Evolutionary conservation across 148 eudicot species (phyloP).

Genomic region (Simmondsia chinensis): DNA sequence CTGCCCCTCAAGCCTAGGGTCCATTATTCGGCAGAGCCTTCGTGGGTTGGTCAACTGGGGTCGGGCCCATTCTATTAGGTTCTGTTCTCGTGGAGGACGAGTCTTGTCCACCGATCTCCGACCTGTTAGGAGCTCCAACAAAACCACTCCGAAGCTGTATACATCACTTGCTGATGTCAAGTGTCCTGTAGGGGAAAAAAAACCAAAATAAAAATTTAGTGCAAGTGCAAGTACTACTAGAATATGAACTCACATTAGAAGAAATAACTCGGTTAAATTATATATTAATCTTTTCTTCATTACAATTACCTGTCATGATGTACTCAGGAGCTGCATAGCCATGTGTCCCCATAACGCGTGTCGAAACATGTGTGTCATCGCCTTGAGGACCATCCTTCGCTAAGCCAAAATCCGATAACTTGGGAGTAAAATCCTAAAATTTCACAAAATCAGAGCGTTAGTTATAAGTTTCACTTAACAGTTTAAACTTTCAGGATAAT

Average conservation of each 20-base stretch:
- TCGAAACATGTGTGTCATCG: slow-evolving; percentile 72
- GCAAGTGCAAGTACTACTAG: too few relatives aligned
- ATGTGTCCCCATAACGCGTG: slow-evolving; percentile 79
- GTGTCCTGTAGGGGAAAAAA: too few relatives aligned
- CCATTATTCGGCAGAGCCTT: slow-evolving; percentile 28
- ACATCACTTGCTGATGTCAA: slow-evolving; percentile 52
- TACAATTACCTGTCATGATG: slow-evolving; percentile 75
- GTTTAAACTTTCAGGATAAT: too few relatives aligned
- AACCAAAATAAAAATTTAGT: too few relatives aligned
- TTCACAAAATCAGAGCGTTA: neutral
- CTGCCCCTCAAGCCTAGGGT: slow-evolving; percentile 44
- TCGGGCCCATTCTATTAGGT: slow-evolving; percentile 37
- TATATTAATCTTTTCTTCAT: too few relatives aligned
- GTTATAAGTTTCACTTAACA: too few relatives aligned
- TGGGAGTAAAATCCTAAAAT: slow-evolving; percentile 60
- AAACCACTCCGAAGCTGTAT: slow-evolving; percentile 50
- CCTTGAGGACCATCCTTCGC: slow-evolving; percentile 89
- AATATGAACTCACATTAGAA: too few relatives aligned
- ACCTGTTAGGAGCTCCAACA: slow-evolving; percentile 41
- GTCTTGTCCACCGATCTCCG: slow-evolving; percentile 35
- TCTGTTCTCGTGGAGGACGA: slow-evolving; percentile 32
- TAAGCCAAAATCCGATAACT: slow-evolving; percentile 73
- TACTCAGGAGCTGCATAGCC: slow-evolving; percentile 93
- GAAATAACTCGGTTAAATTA: too few relatives aligned
- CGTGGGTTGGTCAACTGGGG: slow-evolving; percentile 28